A percentile compares a stretch with the other conserved stretches of the same genome.
Conservation (phyloP, 1,284 basidiomycete genomes). For the Earliella scabrosa region DNA sequence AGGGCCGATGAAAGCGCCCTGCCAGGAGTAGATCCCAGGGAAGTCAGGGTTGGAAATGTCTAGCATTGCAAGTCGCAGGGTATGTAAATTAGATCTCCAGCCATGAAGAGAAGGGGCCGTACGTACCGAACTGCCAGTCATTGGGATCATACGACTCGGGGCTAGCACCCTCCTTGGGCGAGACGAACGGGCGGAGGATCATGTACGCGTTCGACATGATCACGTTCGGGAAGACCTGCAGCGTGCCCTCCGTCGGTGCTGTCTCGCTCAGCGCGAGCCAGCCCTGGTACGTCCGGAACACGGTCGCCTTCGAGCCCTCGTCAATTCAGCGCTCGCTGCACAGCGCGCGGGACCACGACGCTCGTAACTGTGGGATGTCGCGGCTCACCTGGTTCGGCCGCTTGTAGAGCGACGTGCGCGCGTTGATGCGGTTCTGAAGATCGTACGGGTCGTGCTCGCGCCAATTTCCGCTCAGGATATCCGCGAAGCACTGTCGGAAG, state of each 20-base stretch:
- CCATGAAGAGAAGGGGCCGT: too few relatives aligned
- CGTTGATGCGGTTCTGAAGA: constrained; percentile 63
- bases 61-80: constrained; percentile 27
- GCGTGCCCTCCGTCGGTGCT: constrained; percentile 76
- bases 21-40: constrained; percentile 54
- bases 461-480: constrained; percentile 75
- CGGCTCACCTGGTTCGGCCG: constrained; percentile 52
- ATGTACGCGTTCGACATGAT: constrained; percentile 78
- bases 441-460: constrained; percentile 73
- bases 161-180: constrained; percentile 45
- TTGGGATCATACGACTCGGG: constrained; percentile 54
- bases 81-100: neutral
- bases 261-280: constrained; percentile 77
- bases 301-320: constrained; percentile 47
- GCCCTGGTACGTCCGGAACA: constrained; percentile 86
- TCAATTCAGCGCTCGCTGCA: neutral
- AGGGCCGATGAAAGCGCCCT: constrained; percentile 55
- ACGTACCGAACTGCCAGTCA: constrained; percentile 75
- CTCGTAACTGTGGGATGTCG: too few relatives aligned
- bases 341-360: neutral
- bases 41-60: constrained; percentile 62
- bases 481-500: constrained; percentile 68
- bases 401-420: constrained; percentile 63
- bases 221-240: constrained; percentile 80
- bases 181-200: constrained; percentile 86